Conservation (phyloP, 805 yeast genomes). For the Nakazawaea anatomiae region DNA sequence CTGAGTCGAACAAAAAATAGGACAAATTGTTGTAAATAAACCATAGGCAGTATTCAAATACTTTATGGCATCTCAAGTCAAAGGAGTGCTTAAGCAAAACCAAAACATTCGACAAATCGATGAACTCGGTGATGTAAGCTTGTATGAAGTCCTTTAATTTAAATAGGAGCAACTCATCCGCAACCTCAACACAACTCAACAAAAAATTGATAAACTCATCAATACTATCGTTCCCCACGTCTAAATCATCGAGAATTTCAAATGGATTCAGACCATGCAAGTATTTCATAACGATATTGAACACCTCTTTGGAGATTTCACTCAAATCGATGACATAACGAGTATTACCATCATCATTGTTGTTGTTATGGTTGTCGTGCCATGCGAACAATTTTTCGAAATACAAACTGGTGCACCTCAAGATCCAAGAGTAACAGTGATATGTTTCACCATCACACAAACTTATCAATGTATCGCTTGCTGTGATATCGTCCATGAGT, state of each 20-base stretch:
- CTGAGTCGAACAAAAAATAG: conserved; percentile 44
- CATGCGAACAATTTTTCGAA: conserved; percentile 61
- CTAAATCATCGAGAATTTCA: conserved; percentile 30
- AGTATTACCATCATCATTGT: conserved; percentile 1
- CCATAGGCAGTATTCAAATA: conserved; percentile 61
- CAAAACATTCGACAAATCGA: conserved; percentile 55
- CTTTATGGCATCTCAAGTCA: conserved; percentile 41
- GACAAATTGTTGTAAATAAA: conserved; percentile 63
- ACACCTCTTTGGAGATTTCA: conserved; percentile 34
- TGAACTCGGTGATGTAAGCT: conserved; percentile 47
- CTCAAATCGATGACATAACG: conserved; percentile 32
- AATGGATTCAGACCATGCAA: conserved; percentile 49
- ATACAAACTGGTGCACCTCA: conserved; percentile 53
- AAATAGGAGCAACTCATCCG: conserved; percentile 59
- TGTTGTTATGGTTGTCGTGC: conserved; percentile 23
- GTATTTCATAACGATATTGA: conserved; percentile 45
- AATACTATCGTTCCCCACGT: conserved; percentile 15
- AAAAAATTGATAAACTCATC: conserved; percentile 43
- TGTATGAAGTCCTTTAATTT: conserved; percentile 61
- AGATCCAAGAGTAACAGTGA: conserved; percentile 42
- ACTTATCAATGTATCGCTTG: conserved; percentile 36
- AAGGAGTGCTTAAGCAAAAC: conserved; percentile 50
- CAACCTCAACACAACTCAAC: conserved; percentile 51
- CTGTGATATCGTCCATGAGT: not conserved
- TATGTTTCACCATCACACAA: conserved; percentile 35